Evolutionary conservation across 257 asterid genomes (phyloP).

Genomic region (Cinchona pubescens): DNA sequence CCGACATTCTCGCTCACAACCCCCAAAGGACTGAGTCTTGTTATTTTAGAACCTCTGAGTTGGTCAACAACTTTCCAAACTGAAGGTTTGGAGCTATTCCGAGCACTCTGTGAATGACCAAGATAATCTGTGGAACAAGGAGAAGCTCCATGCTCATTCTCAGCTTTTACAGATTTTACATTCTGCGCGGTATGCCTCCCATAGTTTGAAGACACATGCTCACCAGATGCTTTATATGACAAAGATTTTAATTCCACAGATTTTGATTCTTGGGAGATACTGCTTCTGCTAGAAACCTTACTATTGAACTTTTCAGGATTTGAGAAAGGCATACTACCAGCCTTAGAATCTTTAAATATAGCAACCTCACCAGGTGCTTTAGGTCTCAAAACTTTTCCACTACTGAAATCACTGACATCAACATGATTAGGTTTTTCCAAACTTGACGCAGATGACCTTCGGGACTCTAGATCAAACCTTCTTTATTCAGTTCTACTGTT

Average conservation of each 20-base stretch:
- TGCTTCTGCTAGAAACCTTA: conserved; percentile 25
- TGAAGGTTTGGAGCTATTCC: conserved; percentile 35
- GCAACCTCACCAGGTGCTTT: conserved; percentile 27
- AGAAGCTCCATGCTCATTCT: conserved; percentile 18
- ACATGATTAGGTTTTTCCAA: conserved; percentile 21
- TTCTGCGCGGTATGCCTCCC: conserved; percentile 26
- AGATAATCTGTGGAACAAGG: conserved; percentile 29
- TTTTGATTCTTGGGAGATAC: conserved; percentile 28
- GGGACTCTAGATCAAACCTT: conserved; percentile 27
- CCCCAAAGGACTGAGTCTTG: conserved; percentile 33
- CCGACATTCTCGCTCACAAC: conserved; percentile 32
- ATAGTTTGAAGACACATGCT: conserved; percentile 29
- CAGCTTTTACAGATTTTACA: conserved; percentile 32
- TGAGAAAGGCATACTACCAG: conserved; percentile 25
- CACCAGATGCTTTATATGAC: conserved; percentile 30
- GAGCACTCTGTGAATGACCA: conserved; percentile 24
- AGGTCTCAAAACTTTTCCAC: conserved; percentile 16
- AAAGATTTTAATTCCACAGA: conserved; percentile 26
- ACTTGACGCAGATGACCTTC: conserved; percentile 25
- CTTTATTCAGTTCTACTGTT: conserved; percentile 26
- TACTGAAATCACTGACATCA: conserved; percentile 14
- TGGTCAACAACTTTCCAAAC: conserved; percentile 48
- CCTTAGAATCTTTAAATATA: conserved; percentile 19
- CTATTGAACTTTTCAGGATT: conserved; percentile 21
- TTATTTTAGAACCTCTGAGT: conserved; percentile 36